These are phyloP conservation scores for Mucor indicus DNA, from an alignment of 371 early-diverging fungal species.

Conservation along the genomic window DNA sequence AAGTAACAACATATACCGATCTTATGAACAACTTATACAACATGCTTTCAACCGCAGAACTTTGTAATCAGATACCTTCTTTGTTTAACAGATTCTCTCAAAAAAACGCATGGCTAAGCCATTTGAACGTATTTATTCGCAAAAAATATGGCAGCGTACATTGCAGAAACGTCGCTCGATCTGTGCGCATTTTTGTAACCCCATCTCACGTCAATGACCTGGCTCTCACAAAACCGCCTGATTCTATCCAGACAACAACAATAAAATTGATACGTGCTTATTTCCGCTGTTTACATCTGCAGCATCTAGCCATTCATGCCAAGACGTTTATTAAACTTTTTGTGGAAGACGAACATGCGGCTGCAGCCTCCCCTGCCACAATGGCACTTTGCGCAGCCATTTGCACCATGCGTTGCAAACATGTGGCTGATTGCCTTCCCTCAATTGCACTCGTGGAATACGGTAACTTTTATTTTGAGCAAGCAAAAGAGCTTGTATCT, in stretches of 20 bases:
- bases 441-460: constrained; percentile 21
- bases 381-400: constrained; percentile 36
- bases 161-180: constrained; percentile 23
- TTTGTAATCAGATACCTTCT: constrained; percentile 3
- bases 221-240: constrained; percentile 6
- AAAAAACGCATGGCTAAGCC: constrained; percentile 6
- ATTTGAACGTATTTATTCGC: constrained; percentile 20
- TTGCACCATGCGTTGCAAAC: constrained; percentile 35
- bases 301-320: constrained; percentile 30
- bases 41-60: constrained; percentile 9
- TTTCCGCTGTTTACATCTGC: constrained; percentile 28
- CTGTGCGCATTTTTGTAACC: constrained; percentile 13
- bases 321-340: constrained; percentile 24
- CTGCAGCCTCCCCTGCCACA: constrained; percentile 13
- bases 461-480: constrained; percentile 34
- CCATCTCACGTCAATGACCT: constrained; percentile 10
- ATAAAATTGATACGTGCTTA: constrained; percentile 25
- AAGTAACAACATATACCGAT: constrained; percentile 9
- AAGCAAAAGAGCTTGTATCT: constrained; percentile 25
- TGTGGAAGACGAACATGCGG: neutral
- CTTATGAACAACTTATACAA: constrained; percentile 8
- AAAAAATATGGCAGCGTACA: constrained; percentile 36
- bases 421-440: constrained; percentile 23
- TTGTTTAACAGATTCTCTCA: too few relatives aligned
- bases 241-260: constrained; percentile 10